Evolutionary conservation across 2,329 filamentous ascomycete genomes (phyloP), one percentile per base, ranked within the genome.

Genomic region (Trichoderma harzianum): DNA sequence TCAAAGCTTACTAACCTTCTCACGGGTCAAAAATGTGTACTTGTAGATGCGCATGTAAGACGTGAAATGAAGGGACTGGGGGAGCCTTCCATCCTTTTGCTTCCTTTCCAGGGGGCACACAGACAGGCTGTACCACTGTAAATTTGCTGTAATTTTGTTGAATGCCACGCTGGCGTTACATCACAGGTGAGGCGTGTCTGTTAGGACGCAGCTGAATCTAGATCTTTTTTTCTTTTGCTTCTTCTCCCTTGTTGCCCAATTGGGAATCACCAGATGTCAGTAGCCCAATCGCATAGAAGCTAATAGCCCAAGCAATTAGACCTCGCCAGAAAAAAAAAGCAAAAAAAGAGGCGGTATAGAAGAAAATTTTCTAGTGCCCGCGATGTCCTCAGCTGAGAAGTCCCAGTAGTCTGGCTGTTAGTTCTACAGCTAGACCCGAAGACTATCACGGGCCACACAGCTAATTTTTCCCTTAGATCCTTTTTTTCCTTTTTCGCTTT

Each of bases 311-410:
- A 30, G 12, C 14, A 67, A 55, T 67, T 57, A 57, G 64, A 24
- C n/a, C 8, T 26, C 24, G 24, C 32, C 30, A 36, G 7, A 28
- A 28, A 26, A 14, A 57, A 57, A 67, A 36, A 5, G 7, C 24
- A 39, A 26, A 58, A 30, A 8, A 58, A 58, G 26, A 24, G 28
- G 28, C 32, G 53, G 47, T n/a, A 11, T 28, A 11, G 36, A 47
- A 5, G 39, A 69, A 69, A 60, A 69, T 69, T 69, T 69, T 61
- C 55, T 57, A 69, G 53, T 32, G 55, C 26, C 55, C 55, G 55
- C n/a, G 36, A 68, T 60, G 34, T 18, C 21, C 12, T 34, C 36
- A 39, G 24, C 51, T 61, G 24, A 58, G 21, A 24, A 53, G 2
- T 21, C 47, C 47, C 47, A 43, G 64, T 68, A 68, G 65, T 28